Base-by-base conservation (phyloP, 75 land plant species). In the Cunninghamia lanceolata region DNA sequence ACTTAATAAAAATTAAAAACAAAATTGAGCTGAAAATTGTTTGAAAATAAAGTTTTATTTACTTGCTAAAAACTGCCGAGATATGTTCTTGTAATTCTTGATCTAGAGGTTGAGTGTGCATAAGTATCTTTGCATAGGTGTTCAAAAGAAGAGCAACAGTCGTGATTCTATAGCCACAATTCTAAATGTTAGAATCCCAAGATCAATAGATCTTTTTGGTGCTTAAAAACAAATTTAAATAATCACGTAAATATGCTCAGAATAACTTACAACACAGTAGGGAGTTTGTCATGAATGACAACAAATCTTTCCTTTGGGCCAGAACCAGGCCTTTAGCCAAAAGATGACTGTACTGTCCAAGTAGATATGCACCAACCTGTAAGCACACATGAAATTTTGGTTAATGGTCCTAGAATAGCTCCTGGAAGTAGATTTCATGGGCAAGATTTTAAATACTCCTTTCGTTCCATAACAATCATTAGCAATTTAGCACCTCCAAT, bases 321-420 rank as follows among this genome's bases (percentile, higher is more conserved):
- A 89, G 94, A 98, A 13, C 99, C 99, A 85, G 99, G 99, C 16
- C 98, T 89, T 89, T 93, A 14, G 95, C 92, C 89, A 98, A 89
- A 83, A 98, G 94, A 85, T 98, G 99, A 89, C 99, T 86, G 83
- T 90, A 95, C 80, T 98, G 99, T 83, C 99, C 99, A 86, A 98
- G 94, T 63, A 98, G 84, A 89, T 98, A 98, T 25, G 99, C 97
- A 89, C 98, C 96, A 76, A 98, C 99, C 99, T 98, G 91, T 85
- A 40, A 40, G 14, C 50, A 83, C 46, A 54, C 16, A 45, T 1
- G 15, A n/a, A 45, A 43, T 28, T 45, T 80, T 45, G 32, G 30
- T 45, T 80, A 5, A 43, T 9, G 32, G 4, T n/a, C 32, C 32
- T 17, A 45, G 30, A 80, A 80, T 80, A 80, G 68, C 68, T 13